Evolutionary conservation across 192 early-diverging fungal genomes (phyloP), one percentile per base, ranked within the genome.

Genomic region (Coemansia sp.): DNA sequence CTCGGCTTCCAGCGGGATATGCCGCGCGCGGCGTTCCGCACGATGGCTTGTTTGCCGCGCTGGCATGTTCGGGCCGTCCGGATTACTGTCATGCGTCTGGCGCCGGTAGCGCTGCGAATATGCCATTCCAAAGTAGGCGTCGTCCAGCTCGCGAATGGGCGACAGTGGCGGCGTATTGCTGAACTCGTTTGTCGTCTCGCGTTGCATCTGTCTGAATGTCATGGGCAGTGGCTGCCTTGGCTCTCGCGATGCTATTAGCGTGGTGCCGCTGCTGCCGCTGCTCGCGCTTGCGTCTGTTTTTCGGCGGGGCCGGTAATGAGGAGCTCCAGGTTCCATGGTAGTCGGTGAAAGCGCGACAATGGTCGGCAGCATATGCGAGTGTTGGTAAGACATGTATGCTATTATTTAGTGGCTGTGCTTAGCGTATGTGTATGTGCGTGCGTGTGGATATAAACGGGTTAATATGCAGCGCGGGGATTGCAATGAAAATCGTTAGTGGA

Each of bases 21-120:
- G 68, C 23, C 69, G 68, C 18, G 74, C 68, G 29, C 74, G 74
- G 18, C 74, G 74, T 22, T 69, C 35, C 29, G 54, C 14, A 3
- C 55, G 46, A 22, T 61, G 53, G 35, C 25, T 22, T 53, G 24
- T 25, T 22, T 29, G 45, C 30, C 10, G 47, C 30, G 8, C 13
- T 18, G 39, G 9, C 30, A 16, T 61, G 47, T 35, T 42, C 13
- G 39, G 6, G 39, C 9, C 13, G 14, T 13, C 16, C 9, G 11
- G 18, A 11, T 13, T 48, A 28, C 42, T 8, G 20, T 34, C 14
- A 20, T 42, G 14, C 13, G 13, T 18, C 14, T 42, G 39, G 39
- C 39, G 39, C 39, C 14, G 53, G 45, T 52, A 75, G 16, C 67
- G 58, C 51, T 65, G 72, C 3, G 67, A 67, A 30, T 75, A 75